phyloP scores from a whole-genome alignment of 305 asterid genomes.

The Fraxinus paxiana region DNA sequence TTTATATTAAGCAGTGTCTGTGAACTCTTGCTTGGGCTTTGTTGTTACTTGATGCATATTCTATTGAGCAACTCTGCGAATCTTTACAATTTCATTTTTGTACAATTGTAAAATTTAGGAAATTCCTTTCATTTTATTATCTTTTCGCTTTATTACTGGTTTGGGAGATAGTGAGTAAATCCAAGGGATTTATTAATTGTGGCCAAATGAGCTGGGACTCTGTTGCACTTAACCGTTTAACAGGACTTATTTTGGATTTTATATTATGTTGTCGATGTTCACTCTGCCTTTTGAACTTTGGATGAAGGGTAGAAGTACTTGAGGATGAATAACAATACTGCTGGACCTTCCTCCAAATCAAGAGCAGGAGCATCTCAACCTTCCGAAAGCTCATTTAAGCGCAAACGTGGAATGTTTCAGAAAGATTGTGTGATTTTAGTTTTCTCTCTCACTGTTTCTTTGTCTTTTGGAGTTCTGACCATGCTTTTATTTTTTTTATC shows the following conservation, averaged over 20 bases:
- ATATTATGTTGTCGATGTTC: neutral
- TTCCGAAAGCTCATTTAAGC: constrained; percentile 66
- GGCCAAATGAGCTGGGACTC: neutral
- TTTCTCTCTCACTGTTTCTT: constrained; percentile 8
- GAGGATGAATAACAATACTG: constrained; percentile 59
- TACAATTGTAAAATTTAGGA: neutral
- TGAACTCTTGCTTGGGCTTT: neutral
- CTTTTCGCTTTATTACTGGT: neutral
- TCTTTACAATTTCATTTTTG: neutral
- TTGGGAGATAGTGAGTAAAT: neutral
- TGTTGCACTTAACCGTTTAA: neutral
- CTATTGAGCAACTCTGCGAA: neutral
- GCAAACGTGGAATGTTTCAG: constrained; percentile 91
- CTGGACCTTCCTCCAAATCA: constrained; percentile 61
- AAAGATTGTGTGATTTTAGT: constrained; percentile 65
- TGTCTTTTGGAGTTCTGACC: neutral
- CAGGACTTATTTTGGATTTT: neutral
- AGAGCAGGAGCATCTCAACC: constrained; percentile 64
- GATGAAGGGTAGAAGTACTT: constrained; percentile 14
- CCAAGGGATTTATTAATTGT: neutral
- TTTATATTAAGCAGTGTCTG: neutral
- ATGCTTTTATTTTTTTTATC: neutral
- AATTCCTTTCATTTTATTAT: neutral
- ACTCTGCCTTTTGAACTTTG: neutral
- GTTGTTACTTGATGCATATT: neutral